Evolutionary conservation across 352 stramenopile species (phyloP), one percentile per base, ranked within the genome.

Genomic region (Elongisporangium anandrum): DNA sequence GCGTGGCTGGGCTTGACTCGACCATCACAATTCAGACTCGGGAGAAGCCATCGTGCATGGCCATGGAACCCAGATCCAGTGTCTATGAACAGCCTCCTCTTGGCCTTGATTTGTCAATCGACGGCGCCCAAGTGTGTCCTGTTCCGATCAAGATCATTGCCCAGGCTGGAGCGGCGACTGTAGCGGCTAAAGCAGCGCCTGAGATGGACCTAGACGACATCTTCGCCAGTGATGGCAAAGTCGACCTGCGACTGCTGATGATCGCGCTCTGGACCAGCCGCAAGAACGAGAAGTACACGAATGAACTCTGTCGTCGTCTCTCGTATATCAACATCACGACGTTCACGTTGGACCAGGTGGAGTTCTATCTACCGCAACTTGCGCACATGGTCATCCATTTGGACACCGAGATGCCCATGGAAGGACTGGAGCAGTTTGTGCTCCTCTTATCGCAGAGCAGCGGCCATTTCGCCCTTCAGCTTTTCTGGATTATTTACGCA

Each of bases 401-500:
- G 5, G 85, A 94, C 39, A 74, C 73, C n/a, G 80, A 94, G 63
- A 66, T 92, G 15, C 80, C 85, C 1, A 88, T 90, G 64, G 77
- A 79, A 21, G 71, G 78, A 20, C 86, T 94, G 65, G 85, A 92
- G 69, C 80, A 90, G 57, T 92, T 94, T 49, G 78, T 92, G 60
- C 64, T 94, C 21, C 58, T 89, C 34, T 69, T 94, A 19, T 83
- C 76, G 5, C 75, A 89, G 56, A 89, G 77, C 59, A 94, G 85
- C 50, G 76, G 87, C 19, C 81, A 94, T 62, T 88, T 94, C 51
- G 85, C 85, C 9, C 60, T 92, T n/a, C 80, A 92, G 60, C 81
- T 92, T 59, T 92, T 94, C 66, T 94, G 85, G 85, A 87, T 88
- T 52, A 75, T 94, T 52, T 94, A 92, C 60, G 81, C 80, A 0